phyloP scores from a whole-genome alignment of 495 filamentous ascomycete species.

The Platismatia glauca region DNA sequence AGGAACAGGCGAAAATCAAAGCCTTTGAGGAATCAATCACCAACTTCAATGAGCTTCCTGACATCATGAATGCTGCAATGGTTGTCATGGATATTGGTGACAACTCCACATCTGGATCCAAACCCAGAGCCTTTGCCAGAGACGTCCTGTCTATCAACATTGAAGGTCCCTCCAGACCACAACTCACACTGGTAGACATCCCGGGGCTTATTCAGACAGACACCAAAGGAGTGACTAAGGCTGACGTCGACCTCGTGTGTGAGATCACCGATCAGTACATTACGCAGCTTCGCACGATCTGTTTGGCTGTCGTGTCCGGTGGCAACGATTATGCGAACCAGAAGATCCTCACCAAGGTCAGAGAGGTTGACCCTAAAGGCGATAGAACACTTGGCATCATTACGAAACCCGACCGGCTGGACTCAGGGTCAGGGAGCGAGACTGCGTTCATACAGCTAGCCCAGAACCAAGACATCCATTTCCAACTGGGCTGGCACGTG shows the following conservation, averaged over 20 bases:
- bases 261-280: slow-evolving; percentile 53
- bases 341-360: slow-evolving; percentile 35
- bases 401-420: slow-evolving; percentile 39
- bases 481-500: slow-evolving; percentile 63
- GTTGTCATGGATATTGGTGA: slow-evolving; percentile 40
- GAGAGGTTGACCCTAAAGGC: slow-evolving; percentile 34
- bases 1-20: slow-evolving; percentile 17
- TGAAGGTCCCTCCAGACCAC: slow-evolving; percentile 45
- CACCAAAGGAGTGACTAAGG: slow-evolving; percentile 34
- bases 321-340: slow-evolving; percentile 44
- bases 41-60: slow-evolving; percentile 29
- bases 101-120: background rate
- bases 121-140: slow-evolving; percentile 41
- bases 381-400: slow-evolving; percentile 46
- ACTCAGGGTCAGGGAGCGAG: slow-evolving; percentile 32
- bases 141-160: slow-evolving; percentile 60
- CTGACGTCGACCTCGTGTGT: slow-evolving; percentile 40
- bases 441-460: slow-evolving; percentile 44
- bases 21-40: slow-evolving; percentile 17
- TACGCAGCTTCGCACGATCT: slow-evolving; percentile 45
- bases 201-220: slow-evolving; percentile 49
- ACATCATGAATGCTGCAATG: slow-evolving; percentile 41
- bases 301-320: slow-evolving; percentile 54
- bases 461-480: slow-evolving; percentile 49
- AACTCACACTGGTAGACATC: slow-evolving; percentile 60